Percentiles rank a stretch among this genome's conserved stretches.
Evolutionary conservation across 164 flowering plant species (phyloP).

Genomic region (Stephania yunnanensis): DNA sequence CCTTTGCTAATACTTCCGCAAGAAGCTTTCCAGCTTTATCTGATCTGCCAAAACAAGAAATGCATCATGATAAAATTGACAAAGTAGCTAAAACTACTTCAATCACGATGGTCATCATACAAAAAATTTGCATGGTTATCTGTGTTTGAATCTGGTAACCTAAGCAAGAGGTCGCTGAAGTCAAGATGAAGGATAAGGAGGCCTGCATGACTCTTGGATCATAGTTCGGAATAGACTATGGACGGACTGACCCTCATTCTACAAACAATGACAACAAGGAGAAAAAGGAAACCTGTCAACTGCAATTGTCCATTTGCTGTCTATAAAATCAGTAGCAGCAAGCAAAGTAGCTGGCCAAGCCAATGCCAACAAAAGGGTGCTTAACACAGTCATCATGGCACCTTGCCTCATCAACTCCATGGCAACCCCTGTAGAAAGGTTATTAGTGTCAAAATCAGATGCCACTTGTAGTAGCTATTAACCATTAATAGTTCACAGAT

Average conservation of each 20-base stretch:
- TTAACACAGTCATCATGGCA: constrained; percentile 94
- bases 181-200: not conserved
- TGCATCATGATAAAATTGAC: not conserved
- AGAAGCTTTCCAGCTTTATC: constrained; percentile 92
- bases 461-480: not conserved
- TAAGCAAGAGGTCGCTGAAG: not conserved
- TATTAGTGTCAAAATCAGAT: constrained; percentile 6
- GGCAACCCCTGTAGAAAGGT: constrained; percentile 52
- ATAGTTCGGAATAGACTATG: not conserved
- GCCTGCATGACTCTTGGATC: not conserved
- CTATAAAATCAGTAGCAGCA: constrained; percentile 74
- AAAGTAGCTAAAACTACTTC: not conserved
- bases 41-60: constrained; percentile 38
- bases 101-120: not conserved
- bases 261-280: no score
- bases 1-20: constrained; percentile 82
- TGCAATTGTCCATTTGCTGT: constrained; percentile 96
- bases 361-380: constrained; percentile 71
- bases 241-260: not conserved
- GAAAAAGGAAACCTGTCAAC: constrained; percentile 60
- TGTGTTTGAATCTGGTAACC: not conserved
- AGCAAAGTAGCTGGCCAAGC: constrained; percentile 97
- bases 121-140: not conserved
- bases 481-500: constrained; percentile 5
- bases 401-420: constrained; percentile 91